phyloP scores from a whole-genome alignment of 2,329 filamentous ascomycete genomes.

The Exophiala xenobiotica region DNA sequence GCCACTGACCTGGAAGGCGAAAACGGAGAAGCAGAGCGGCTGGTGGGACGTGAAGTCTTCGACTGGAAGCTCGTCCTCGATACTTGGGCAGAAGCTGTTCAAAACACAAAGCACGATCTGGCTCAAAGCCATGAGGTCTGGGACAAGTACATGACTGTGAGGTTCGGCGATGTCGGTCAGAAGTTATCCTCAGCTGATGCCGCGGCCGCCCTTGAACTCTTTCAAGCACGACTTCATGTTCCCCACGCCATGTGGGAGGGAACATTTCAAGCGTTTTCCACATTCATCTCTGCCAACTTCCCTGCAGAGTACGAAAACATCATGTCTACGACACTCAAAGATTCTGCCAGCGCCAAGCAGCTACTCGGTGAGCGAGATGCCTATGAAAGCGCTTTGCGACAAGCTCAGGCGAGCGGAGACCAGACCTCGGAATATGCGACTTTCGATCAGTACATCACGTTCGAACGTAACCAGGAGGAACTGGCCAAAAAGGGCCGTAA shows the following conservation, averaged over 20 bases:
- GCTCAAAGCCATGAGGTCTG: conserved; percentile 62
- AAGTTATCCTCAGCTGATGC: conserved; percentile 50
- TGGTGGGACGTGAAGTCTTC: conserved; percentile 60
- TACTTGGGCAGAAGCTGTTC: conserved; percentile 56
- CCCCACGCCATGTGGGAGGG: conserved; percentile 61
- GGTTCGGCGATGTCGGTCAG: conserved; percentile 53
- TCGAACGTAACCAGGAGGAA: conserved; percentile 67
- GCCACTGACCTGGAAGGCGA: conserved; percentile 38
- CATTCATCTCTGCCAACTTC: conserved; percentile 57
- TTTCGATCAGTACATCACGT: conserved; percentile 72
- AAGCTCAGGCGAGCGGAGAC: conserved; percentile 54
- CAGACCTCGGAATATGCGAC: conserved; percentile 52
- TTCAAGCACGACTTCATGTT: conserved; percentile 54
- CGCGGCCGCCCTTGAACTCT: conserved; percentile 50
- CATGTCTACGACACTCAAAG: conserved; percentile 56
- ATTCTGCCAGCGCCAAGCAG: conserved; percentile 54
- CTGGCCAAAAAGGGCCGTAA: conserved; percentile 45
- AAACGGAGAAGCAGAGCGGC: conserved; percentile 52
- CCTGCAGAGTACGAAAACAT: conserved; percentile 51
- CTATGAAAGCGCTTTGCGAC: conserved; percentile 54
- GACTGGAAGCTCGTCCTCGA: conserved; percentile 55
- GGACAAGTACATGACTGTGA: conserved; percentile 59
- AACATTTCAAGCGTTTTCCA: conserved; percentile 60
- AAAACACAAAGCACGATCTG: conserved; percentile 60
- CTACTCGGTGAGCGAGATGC: conserved; percentile 54